Evolutionary conservation across 2,329 filamentous ascomycete species (phyloP).

Genomic region (Verruconis gallopava): DNA sequence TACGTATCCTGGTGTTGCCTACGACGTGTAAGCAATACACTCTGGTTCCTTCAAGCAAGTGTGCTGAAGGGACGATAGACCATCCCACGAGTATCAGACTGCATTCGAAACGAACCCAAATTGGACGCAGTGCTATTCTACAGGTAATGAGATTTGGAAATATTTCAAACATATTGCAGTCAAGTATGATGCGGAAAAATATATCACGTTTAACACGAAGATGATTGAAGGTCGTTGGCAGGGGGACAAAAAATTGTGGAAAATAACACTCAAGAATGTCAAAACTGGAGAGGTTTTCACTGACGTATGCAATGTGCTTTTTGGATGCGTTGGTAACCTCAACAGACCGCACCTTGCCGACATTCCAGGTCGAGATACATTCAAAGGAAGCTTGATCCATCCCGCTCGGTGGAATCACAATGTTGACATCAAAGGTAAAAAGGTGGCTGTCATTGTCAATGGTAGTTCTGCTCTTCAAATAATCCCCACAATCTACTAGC

Average conservation of each 20-base stretch:
- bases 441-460: constrained; percentile 45
- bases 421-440: constrained; percentile 41
- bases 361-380: constrained; percentile 35
- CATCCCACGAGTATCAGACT: constrained; percentile 34
- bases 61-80: not conserved
- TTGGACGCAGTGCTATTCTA: constrained; percentile 45
- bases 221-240: constrained; percentile 44
- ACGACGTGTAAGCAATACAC: constrained; percentile 28
- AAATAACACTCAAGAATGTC: constrained; percentile 32
- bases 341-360: constrained; percentile 40
- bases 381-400: constrained; percentile 42
- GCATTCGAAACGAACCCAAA: constrained; percentile 47
- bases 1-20: constrained; percentile 41
- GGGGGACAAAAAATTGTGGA: constrained; percentile 39
- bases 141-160: constrained; percentile 44
- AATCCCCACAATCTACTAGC: constrained; percentile 16
- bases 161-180: constrained; percentile 42
- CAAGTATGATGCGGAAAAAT: constrained; percentile 41
- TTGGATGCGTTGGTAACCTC: constrained; percentile 46
- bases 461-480: constrained; percentile 25
- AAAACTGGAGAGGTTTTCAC: constrained; percentile 34
- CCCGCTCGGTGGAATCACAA: constrained; percentile 47
- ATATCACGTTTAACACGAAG: constrained; percentile 44
- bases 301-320: constrained; percentile 42
- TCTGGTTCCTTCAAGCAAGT: constrained; percentile 24